These are phyloP conservation scores for Pythium guiyangense DNA, from an alignment of 352 stramenopile species.

Conservation along the genomic window DNA sequence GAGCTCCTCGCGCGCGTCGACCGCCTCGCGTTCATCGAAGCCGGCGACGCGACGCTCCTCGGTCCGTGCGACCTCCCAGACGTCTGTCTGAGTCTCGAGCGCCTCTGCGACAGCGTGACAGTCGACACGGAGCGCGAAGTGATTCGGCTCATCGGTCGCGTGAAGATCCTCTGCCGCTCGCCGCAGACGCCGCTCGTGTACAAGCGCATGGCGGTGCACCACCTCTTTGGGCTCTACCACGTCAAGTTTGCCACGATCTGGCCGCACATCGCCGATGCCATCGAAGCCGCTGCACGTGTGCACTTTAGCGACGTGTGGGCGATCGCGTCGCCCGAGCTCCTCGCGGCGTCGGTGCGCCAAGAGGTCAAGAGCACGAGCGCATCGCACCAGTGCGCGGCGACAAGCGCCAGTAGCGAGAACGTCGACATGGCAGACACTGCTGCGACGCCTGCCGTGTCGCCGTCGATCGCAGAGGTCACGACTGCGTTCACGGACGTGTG, in stretches of 20 bases:
- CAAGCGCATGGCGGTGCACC: conserved; percentile 71
- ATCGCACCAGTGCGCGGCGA: neutral
- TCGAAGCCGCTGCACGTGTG: conserved; percentile 46
- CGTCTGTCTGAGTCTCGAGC: conserved; percentile 61
- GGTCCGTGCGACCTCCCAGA: conserved; percentile 70
- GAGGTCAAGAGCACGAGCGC: conserved; percentile 16
- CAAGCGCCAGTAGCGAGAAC: neutral
- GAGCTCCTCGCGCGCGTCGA: conserved; percentile 59
- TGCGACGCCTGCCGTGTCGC: neutral
- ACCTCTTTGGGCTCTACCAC: conserved; percentile 80
- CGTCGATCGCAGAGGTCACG: conserved; percentile 29
- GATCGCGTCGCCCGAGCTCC: conserved; percentile 48
- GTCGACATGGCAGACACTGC: neutral
- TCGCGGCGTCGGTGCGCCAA: conserved; percentile 37
- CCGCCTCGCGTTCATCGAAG: conserved; percentile 44
- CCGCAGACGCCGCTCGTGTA: conserved; percentile 70
- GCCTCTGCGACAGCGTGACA: conserved; percentile 37
- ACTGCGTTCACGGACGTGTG: conserved; percentile 50
- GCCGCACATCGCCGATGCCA: conserved; percentile 67
- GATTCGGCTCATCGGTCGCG: conserved; percentile 67
- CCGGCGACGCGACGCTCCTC: conserved; percentile 29
- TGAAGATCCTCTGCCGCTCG: conserved; percentile 74
- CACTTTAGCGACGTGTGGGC: conserved; percentile 69
- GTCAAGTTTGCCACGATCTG: conserved; percentile 88
- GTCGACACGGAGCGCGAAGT: conserved; percentile 84